These are phyloP conservation scores for Tuber magnatum DNA, from an alignment of 495 filamentous ascomycete species.

Conservation along the genomic window DNA sequence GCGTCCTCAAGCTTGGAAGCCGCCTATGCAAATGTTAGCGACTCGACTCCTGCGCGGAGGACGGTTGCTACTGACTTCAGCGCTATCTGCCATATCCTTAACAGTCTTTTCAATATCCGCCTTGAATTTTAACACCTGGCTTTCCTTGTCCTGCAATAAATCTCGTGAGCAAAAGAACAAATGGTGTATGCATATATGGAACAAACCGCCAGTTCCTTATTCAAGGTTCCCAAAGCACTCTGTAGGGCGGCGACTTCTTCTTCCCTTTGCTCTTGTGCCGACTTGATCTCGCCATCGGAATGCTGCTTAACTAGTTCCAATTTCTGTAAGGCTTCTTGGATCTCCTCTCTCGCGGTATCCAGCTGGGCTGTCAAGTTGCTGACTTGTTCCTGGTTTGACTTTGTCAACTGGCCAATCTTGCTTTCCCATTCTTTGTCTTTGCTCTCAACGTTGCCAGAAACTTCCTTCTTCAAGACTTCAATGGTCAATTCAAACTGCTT, in stretches of 20 bases:
- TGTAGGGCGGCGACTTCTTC: conserved; percentile 22
- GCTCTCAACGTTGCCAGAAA: conserved; percentile 17
- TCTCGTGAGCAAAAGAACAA: conserved; percentile 13
- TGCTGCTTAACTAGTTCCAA: conserved; percentile 19
- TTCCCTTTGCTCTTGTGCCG: conserved; percentile 24
- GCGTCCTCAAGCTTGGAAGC: conserved; percentile 29
- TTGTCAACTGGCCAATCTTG: conserved; percentile 29
- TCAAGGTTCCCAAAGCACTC: conserved; percentile 24
- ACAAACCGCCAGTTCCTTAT: conserved; percentile 31
- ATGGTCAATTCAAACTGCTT: conserved; percentile 20
- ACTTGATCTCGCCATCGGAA: conserved; percentile 16
- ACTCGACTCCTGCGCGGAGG: conserved; percentile 21
- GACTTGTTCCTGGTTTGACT: conserved; percentile 26
- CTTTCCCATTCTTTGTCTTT: conserved; percentile 36
- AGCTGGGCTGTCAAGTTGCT: conserved; percentile 27
- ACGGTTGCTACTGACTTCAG: conserved; percentile 32
- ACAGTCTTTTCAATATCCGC: conserved; percentile 26
- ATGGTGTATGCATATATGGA: conserved; percentile 4
- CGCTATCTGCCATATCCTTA: conserved; percentile 29
- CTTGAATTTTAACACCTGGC: conserved; percentile 26
- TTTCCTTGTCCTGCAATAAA: conserved; percentile 30
- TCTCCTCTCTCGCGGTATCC: conserved; percentile 45
- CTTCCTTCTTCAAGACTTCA: conserved; percentile 25
- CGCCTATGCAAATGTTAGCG: conserved; percentile 36
- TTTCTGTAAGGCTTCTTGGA: conserved; percentile 42